Base-by-base conservation (phyloP, 2,329 filamentous ascomycete genomes). In the Fusarium sp. region DNA sequence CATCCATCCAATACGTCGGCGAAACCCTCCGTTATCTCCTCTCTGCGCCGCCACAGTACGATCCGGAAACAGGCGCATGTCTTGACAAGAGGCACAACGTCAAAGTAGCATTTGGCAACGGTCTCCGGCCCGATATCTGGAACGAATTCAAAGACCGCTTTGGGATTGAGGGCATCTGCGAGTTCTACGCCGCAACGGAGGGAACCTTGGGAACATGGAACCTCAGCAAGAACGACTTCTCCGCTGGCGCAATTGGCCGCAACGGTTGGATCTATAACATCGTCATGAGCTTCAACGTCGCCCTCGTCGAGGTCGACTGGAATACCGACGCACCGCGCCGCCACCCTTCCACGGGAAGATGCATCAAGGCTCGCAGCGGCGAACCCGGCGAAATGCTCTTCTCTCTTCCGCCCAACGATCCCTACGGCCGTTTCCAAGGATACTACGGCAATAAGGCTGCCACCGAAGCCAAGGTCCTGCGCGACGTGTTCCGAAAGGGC, bases 1-100 rank as follows among this genome's bases (percentile, higher is more conserved):
- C 90, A 1, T 82, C 88, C 4, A 88, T 96, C 59, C 92, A 96
- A 72, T 96, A 96, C 71, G 92, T 96, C 13, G 92, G 92, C 48
- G 92, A 96, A 75, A 94, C 91, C 1, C 89, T 92, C 63, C 88
- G 92, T 6, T 96, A 96, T 73, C 83, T 96, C 4, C 81, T 96
- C 10, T 82, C 89, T 0, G 85, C 87, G 0, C 84, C 89, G 3
- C 80, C 85, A 0, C 81, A 88, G 51, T 73, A 80, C 23, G 87
- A 92, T 65, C 81, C 87, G 0, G 72, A 72, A 7, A 91, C 88
- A 0, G 88, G 88, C 17, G 84, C 88, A 70, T 81, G 84, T 58
- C 79, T 92, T 32, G 93, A 96, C 74, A 84, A 82, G 66, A 84
- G 87, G 62, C 89, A 96, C 77, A 82, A 79, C 0, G 84, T 96